phyloP scores from a whole-genome alignment of 2,329 filamentous ascomycete genomes.

The Colletotrichum aenigma region DNA sequence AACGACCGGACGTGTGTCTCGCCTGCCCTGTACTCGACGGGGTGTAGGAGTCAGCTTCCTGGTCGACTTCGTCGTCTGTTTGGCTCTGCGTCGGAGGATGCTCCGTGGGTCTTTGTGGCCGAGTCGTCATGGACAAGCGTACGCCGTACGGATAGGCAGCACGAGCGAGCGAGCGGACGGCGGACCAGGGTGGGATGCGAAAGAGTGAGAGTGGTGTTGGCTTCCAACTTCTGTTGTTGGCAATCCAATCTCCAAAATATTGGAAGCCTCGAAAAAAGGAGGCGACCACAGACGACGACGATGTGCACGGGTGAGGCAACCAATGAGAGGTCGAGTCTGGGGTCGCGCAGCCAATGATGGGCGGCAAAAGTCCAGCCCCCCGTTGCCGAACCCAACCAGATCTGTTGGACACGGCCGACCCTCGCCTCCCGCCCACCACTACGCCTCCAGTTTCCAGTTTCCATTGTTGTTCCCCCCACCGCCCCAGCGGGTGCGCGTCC shows the following conservation, averaged over 20 bases:
- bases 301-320: slow-evolving; percentile 19
- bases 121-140: background rate
- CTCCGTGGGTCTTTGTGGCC: background rate
- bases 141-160: background rate
- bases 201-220: background rate
- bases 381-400: slow-evolving; percentile 8
- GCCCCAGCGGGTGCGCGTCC: background rate
- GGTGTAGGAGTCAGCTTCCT: slow-evolving; percentile 18
- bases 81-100: slow-evolving; percentile 2
- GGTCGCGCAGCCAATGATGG: slow-evolving; percentile 6
- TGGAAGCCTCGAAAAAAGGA: slow-evolving; percentile 19
- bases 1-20: background rate
- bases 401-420: slow-evolving; percentile 2
- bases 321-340: background rate
- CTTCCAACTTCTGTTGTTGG: slow-evolving; percentile 2
- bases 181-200: background rate
- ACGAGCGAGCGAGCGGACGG: background rate
- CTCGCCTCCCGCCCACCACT: background rate
- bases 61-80: background rate
- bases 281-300: slow-evolving; percentile 15
- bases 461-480: background rate
- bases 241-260: background rate
- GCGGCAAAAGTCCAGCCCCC: slow-evolving; percentile 4
- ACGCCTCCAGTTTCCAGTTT: background rate
- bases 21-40: background rate